Percentiles rank a stretch among this genome's conserved stretches.
Evolutionary conservation across 2,329 filamentous ascomycete species (phyloP).

Genomic region (Pestalotiopsis sp.): DNA sequence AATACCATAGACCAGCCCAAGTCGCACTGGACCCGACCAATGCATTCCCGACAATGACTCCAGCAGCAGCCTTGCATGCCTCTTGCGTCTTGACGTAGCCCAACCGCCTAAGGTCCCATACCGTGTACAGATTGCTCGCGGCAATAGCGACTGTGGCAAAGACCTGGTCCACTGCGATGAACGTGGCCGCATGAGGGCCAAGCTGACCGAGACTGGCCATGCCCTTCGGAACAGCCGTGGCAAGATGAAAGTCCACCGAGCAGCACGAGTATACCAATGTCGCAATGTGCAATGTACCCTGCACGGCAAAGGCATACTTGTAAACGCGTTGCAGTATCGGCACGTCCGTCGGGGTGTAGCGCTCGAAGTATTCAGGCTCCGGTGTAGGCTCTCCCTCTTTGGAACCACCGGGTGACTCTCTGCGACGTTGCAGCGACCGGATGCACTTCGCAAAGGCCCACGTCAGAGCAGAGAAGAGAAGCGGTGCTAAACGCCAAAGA

Average conservation of each 20-base stretch:
- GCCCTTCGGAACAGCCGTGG: not conserved
- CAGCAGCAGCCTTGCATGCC: conserved; percentile 4
- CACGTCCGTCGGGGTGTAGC: conserved; percentile 7
- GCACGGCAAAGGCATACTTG: conserved; percentile 11
- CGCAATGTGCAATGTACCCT: conserved; percentile 14
- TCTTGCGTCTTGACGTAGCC: conserved; percentile 23
- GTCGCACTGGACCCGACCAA: conserved; percentile 24
- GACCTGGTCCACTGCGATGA: not conserved
- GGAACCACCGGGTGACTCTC: not conserved
- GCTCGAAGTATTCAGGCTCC: not conserved
- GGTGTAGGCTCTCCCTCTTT: not conserved
- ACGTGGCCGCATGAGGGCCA: not conserved
- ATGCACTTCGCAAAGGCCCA: not conserved
- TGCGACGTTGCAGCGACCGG: not conserved
- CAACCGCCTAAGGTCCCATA: conserved; percentile 24
- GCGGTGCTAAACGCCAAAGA: conserved; percentile 13
- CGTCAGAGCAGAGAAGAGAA: conserved; percentile 10
- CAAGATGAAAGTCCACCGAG: not conserved
- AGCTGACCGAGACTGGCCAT: not conserved
- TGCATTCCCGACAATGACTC: conserved; percentile 14
- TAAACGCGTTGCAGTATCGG: conserved; percentile 15
- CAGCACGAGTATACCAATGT: conserved; percentile 5
- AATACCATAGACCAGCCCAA: conserved; percentile 26
- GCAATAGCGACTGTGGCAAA: not conserved
- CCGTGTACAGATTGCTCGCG: conserved; percentile 18